Percentiles rank a stretch among this genome's conserved stretches.
phyloP scores from a whole-genome alignment of 768 basidiomycete genomes.

The Chalciporus chontae region DNA sequence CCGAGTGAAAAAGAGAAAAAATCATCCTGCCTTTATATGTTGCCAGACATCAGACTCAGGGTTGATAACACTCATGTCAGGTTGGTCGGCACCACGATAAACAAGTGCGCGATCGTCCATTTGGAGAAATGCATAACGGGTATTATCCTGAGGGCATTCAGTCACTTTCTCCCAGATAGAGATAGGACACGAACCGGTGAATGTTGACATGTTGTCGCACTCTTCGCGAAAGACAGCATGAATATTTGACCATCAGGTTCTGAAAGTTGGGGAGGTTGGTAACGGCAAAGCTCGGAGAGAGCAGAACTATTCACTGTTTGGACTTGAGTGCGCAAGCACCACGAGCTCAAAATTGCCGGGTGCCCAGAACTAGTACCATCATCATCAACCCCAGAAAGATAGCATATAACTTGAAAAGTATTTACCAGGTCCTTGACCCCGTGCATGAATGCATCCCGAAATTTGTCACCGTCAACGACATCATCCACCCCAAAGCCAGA shows the following conservation, averaged over 20 bases:
- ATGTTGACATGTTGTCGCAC: conserved; percentile 87
- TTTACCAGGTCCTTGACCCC: conserved; percentile 73
- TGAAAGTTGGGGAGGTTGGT: conserved; percentile 24
- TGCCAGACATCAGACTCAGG: conserved; percentile 99
- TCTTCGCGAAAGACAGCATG: conserved; percentile 89
- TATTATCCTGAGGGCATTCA: conserved; percentile 71
- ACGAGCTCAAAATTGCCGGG: conserved; percentile 90
- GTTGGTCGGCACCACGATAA: conserved; percentile 95
- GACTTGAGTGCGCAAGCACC: conserved; percentile 55
- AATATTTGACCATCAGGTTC: conserved; percentile 72
- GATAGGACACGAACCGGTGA: conserved; percentile 61
- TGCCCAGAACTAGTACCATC: conserved; percentile 73
- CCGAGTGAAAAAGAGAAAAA: conserved; percentile 1
- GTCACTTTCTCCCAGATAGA: not conserved
- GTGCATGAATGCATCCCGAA: conserved; percentile 83
- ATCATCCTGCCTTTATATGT: conserved; percentile 70
- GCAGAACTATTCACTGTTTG: conserved; percentile 41
- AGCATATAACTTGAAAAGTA: not conserved
- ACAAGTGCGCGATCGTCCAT: conserved; percentile 92
- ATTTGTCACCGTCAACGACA: conserved; percentile 50
- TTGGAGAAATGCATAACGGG: conserved; percentile 91
- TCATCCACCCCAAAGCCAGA: conserved; percentile 73
- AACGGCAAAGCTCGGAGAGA: not conserved
- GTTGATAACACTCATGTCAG: conserved; percentile 97
- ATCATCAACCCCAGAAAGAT: conserved; percentile 2